Conservation (phyloP, 192 early-diverging fungal species). For the Glomus cerebriforme region DNA sequence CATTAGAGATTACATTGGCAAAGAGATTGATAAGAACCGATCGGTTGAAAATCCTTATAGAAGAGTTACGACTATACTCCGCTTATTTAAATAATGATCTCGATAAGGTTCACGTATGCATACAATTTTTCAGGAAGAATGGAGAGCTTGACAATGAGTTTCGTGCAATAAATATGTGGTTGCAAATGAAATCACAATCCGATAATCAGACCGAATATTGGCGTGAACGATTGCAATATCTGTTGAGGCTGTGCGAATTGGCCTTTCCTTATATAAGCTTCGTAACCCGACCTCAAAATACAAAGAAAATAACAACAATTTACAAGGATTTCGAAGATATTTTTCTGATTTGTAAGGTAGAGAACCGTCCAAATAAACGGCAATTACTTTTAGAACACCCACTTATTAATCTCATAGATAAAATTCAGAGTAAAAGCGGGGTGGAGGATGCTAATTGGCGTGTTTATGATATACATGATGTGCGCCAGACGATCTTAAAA, state of each 20-base stretch:
- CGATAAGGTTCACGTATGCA: neutral
- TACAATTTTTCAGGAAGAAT: neutral
- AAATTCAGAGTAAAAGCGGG: neutral
- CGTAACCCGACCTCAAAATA: neutral
- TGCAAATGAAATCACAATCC: neutral
- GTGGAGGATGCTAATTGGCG: neutral
- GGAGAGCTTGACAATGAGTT: neutral
- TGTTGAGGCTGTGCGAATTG: neutral
- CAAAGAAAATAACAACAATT: neutral
- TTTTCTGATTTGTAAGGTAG: neutral
- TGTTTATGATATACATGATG: neutral
- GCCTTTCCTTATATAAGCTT: neutral
- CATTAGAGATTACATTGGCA: neutral
- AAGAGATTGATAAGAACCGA: neutral
- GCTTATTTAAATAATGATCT: slow-evolving; percentile 18
- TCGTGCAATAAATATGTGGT: slow-evolving; percentile 18
- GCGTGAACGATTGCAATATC: neutral
- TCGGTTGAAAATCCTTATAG: neutral
- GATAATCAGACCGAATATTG: neutral
- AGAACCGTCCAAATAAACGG: neutral
- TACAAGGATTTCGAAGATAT: neutral
- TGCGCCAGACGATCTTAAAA: neutral
- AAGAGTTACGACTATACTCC: slow-evolving; percentile 12
- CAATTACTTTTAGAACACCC: slow-evolving; percentile 10
- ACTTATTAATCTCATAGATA: neutral